Percentiles rank a stretch among this genome's conserved stretches.
Conservation (phyloP, 2,329 filamentous ascomycete species). For the Neophaeococcomyces mojaviensis region DNA sequence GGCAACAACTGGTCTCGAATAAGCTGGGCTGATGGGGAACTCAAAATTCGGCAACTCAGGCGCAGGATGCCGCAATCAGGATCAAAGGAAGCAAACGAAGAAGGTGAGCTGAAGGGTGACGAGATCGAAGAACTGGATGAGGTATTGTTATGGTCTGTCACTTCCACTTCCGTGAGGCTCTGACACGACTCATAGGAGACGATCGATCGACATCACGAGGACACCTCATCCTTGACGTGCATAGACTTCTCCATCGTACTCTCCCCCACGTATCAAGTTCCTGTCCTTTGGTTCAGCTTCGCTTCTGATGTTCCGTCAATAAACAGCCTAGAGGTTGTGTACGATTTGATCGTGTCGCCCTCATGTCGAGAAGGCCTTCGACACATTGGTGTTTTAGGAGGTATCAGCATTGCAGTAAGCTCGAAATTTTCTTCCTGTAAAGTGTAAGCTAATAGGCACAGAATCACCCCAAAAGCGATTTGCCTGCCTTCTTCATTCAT, state of each 20-base stretch:
- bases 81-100: neutral
- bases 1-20: conserved; percentile 19
- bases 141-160: neutral
- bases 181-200: conserved; percentile 32
- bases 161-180: neutral
- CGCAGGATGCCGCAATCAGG: neutral
- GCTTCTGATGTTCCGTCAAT: conserved; percentile 51
- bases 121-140: conserved; percentile 6
- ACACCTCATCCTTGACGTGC: conserved; percentile 10
- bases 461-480: conserved; percentile 74
- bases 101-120: conserved; percentile 28
- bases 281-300: conserved; percentile 68
- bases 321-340: conserved; percentile 59
- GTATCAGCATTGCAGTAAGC: conserved; percentile 68
- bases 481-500: conserved; percentile 83
- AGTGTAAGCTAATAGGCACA: conserved; percentile 39
- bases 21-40: conserved; percentile 15
- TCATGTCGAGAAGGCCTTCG: conserved; percentile 56
- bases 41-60: conserved; percentile 12
- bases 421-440: conserved; percentile 20
- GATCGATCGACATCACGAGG: conserved; percentile 29
- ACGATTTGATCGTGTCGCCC: conserved; percentile 61
- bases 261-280: conserved; percentile 66
- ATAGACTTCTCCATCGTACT: conserved; percentile 68
- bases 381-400: conserved; percentile 57